Evolutionary conservation across 257 asterid genomes (phyloP), one percentile per base, ranked within the genome.

Genomic region (Fraxinus cuspidata): DNA sequence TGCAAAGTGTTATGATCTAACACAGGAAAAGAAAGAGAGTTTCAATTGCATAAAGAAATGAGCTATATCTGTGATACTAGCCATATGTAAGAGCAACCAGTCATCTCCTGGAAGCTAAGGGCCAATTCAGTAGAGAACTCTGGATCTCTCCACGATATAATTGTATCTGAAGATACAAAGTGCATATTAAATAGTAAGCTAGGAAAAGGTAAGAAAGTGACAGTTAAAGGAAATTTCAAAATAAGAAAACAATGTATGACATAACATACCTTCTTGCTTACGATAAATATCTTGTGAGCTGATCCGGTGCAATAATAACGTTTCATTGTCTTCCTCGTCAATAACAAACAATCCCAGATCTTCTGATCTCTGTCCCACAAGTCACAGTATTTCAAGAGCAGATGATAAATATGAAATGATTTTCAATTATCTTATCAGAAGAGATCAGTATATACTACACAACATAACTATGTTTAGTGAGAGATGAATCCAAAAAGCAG

Each of bases 71-170:
- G 87, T 63, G 87, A 76, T 82, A 92, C 97, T 92, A 86, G 87
- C 99, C 99, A 96, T 88, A 93, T 92, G 83, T 87, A 90, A 74
- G 96, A 80, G 94, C 99, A 96, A 67, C 98, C 99, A 25, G 94
- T 85, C 15, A 91, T 86, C 90, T 96, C 98, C 85, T 93, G 99
- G 86, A 96, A 96, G 93, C 99, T 96, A 79, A 96, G 99, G 71
- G 99, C 99, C 84, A 96, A 85, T 79, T 96, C 99, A 63, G 96
- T 92, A 68, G 97, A 86, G 84, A 82, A 85, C 77, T 93, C 97
- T 37, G 96, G 96, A 89, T 96, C 99, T 88, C 92, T 86, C 99
- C 99, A 96, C 15, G 98, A 96, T 79, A 96, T 93, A 79, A 96
- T 96, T 77, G 99, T 96, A 78, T 91, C 99, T 96, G 86, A 74